A percentile compares a stretch with the other conserved stretches of the same genome.
phyloP scores from a whole-genome alignment of 176 grass and related monocot genomes.

The Coix lacrymajobi region DNA sequence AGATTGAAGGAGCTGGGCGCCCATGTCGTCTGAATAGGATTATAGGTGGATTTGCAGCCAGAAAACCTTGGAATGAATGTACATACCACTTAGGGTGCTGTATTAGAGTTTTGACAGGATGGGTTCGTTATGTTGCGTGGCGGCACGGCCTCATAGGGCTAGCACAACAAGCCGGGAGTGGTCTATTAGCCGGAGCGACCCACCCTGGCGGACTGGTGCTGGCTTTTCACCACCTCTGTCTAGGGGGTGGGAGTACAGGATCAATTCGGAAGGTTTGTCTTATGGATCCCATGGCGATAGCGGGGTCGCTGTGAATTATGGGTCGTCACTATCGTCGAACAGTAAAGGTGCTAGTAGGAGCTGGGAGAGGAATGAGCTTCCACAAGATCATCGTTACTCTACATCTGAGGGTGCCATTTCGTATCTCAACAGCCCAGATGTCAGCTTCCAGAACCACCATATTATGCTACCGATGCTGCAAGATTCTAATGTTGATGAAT shows the following conservation, averaged over 20 bases:
- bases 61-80: neutral
- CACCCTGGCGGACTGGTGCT: conserved; percentile 45
- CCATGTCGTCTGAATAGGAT: neutral
- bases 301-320: conserved; percentile 39
- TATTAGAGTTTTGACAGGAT: conserved; percentile 9
- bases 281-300: conserved; percentile 61
- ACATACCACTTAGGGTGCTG: neutral
- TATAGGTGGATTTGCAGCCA: neutral
- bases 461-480: conserved; percentile 27
- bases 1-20: neutral
- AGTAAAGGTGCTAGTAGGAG: conserved; percentile 61
- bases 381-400: conserved; percentile 38
- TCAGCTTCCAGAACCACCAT: conserved; percentile 57
- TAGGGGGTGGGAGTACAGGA: conserved; percentile 50
- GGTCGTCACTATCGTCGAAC: conserved; percentile 58
- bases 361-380: conserved; percentile 57
- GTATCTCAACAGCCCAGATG: conserved; percentile 62
- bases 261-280: conserved; percentile 53
- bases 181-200: conserved; percentile 50
- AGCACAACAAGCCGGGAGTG: conserved; percentile 59
- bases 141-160: conserved; percentile 56
- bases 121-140: conserved; percentile 89
- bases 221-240: conserved; percentile 62
- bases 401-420: conserved; percentile 55
- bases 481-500: conserved; percentile 43